These are phyloP conservation scores for Pterulicium gracile DNA, from an alignment of 1,284 basidiomycete species.

Conservation along the genomic window DNA sequence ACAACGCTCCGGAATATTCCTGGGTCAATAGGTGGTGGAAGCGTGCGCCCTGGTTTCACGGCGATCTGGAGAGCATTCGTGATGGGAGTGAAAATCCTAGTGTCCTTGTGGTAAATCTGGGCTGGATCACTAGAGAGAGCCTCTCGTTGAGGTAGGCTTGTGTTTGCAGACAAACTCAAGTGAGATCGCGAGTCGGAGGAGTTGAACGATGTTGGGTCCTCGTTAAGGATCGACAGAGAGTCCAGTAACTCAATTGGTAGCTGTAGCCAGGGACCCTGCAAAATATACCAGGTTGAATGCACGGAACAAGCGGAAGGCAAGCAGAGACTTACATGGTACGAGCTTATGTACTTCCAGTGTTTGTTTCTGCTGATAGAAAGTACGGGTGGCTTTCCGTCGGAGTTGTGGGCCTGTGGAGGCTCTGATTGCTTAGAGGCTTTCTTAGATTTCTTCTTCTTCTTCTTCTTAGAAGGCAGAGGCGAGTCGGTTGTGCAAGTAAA, in stretches of 20 bases:
- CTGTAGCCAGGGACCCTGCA: conserved; percentile 76
- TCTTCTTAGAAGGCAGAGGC: too few species aligned
- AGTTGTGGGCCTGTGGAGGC: conserved; percentile 14
- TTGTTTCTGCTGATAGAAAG: conserved; percentile 79
- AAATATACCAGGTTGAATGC: conserved; percentile 1
- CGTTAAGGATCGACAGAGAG: conserved; percentile 63
- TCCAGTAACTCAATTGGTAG: conserved; percentile 75
- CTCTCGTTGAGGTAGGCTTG: conserved; percentile 16
- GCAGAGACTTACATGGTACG: conserved; percentile 60
- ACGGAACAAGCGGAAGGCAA: neutral
- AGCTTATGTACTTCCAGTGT: conserved; percentile 81
- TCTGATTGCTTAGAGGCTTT: conserved; percentile 32
- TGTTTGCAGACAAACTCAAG: neutral
- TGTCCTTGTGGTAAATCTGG: conserved; percentile 34
- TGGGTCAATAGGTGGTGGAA: conserved; percentile 75
- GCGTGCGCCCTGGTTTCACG: conserved; percentile 49
- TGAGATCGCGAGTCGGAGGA: conserved; percentile 32
- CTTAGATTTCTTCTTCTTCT: conserved; percentile 63
- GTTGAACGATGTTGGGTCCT: conserved; percentile 55
- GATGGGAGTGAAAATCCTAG: conserved; percentile 25
- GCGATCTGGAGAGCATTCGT: conserved; percentile 25
- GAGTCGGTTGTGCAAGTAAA: too few species aligned
- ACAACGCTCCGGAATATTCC: conserved; percentile 69
- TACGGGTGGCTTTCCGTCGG: conserved; percentile 38
- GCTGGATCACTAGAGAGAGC: conserved; percentile 23